phyloP scores from a whole-genome alignment of 352 stramenopile species.

The Paralagenidium karlingii region DNA sequence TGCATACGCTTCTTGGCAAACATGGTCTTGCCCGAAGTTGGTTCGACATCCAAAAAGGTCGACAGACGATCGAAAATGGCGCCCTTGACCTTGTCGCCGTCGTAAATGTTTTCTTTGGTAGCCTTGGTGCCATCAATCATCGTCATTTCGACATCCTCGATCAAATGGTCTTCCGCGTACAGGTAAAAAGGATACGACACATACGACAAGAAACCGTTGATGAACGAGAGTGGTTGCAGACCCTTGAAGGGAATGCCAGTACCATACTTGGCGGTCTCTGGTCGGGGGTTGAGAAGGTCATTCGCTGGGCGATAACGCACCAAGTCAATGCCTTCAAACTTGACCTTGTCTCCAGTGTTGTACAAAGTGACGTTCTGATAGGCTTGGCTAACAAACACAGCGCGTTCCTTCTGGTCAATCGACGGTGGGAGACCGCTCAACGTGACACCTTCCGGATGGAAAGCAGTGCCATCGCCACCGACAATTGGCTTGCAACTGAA shows the following conservation, averaged over 20 bases:
- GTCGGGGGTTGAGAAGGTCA: constrained; percentile 19
- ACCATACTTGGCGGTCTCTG: constrained; percentile 18
- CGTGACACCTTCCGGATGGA: constrained; percentile 24
- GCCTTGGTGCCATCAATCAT: constrained; percentile 28
- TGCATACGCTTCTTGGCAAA: constrained; percentile 39
- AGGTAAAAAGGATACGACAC: constrained; percentile 59
- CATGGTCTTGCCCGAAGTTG: constrained; percentile 62
- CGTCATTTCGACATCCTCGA: constrained; percentile 36
- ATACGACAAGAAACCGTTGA: constrained; percentile 51
- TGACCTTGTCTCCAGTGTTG: constrained; percentile 19
- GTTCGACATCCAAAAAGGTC: constrained; percentile 56
- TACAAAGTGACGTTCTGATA: constrained; percentile 36
- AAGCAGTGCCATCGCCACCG: constrained; percentile 22
- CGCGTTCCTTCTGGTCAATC: constrained; percentile 6
- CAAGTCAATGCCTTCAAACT: constrained; percentile 32
- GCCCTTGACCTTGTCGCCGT: constrained; percentile 24
- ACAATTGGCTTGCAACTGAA: constrained; percentile 38
- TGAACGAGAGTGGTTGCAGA: constrained; percentile 50
- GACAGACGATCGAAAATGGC: constrained; percentile 27
- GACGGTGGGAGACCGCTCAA: constrained; percentile 35
- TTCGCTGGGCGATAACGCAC: constrained; percentile 27
- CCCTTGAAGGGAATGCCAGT: constrained; percentile 45
- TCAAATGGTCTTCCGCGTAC: constrained; percentile 33
- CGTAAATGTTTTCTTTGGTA: constrained; percentile 28
- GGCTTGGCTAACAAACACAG: constrained; percentile 5